Evolutionary conservation across 1,284 basidiomycete species (phyloP), one percentile per base, ranked within the genome.

Genomic region (Fistulinella cinereoalba): DNA sequence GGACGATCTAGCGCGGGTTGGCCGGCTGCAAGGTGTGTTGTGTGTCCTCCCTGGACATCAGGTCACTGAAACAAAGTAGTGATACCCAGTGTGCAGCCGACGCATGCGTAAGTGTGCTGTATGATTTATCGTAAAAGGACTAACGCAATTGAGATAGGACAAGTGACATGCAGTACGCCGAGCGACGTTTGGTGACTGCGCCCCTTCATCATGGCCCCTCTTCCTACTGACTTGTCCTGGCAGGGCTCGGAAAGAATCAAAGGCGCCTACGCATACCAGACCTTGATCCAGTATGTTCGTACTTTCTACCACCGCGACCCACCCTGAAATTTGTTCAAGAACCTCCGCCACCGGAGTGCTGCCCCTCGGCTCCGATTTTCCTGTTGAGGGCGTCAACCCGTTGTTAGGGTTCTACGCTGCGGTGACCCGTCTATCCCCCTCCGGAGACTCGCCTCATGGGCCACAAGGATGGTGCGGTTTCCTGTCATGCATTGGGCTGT

Each of bases 161-260:
- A 34, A 90, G 83, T 45, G 92, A 97, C 62, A 96, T 97, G 93
- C 80, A 80, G 69, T 97, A 95, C 56, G 92, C 90, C 0, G 89
- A 94, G 63, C 73, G 66, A 18, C 80, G 92, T 47, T 66, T 95
- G 51, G 88, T 87, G 60, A 41, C 75, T 62, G 4, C 23, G 38
- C 24, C 2, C 4, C 37, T n/a, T 6, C 11, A 31, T 6, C 12
- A 10, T 3, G 16, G 15, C 6, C 22, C 19, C 41, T 39, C 34
- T 43, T 37, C 18, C n/a, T n/a, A n/a, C n/a, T 41, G n/a, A 54
- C 25, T 7, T n/a, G 18, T 16, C 3, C 9, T 9, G 21, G 6
- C 3, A 89, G 87, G 93, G 93, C 0, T 70, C 82, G 0, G 79
- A 87, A 43, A 76, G 94, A 18, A 85, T 94, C 47, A 81, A 78